Base-by-base conservation (phyloP, 768 basidiomycete genomes). In the Thelephora ganbajun region DNA sequence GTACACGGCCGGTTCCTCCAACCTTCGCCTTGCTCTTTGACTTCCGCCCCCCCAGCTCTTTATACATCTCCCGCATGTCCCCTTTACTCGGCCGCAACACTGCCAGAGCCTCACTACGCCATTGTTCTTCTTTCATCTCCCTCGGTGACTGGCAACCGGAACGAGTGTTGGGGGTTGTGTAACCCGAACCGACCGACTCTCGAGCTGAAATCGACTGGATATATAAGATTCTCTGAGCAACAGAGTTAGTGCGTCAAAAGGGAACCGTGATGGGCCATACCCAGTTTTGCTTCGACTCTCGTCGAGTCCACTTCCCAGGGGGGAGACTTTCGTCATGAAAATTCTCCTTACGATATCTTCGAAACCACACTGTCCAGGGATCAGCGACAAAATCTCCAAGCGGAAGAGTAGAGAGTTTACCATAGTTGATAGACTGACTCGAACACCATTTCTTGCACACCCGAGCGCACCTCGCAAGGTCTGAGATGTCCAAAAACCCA, bases 201-300 rank as follows among this genome's bases (percentile, higher is more conserved):
- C 63, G 55, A 62, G 66, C 65, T 59, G 58, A 49, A 13, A 70
- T 46, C 65, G 63, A 60, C 63, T 74, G 57, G 6, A 68, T 48
- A 54, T 65, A 66, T 6, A 69, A 70, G 9, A 69, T 56, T 34
- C 84, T 78, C 83, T 86, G 53, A 12, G 11, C 50, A 23, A 7
- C 33, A 6, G 37, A 52, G 33, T 43, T 35, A 18, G 30, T 33
- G 33, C 18, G 34, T 11, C 23, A 12, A 7, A 46, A 35, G 2
- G 3, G n/a, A 49, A 41, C 43, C 44, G 6, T 39, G 33, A 20
- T 7, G 46, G 34, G 50, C 70, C 66, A 19, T 53, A 79, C 83
- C 91, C 91, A 96, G 53, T 83, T 83, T 63, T 89, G 83, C 61
- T 91, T 96, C n/a, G 88, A 91, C 62, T 96, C 91, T 48, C 83